These are phyloP conservation scores for Phytopythium delawarense DNA, from an alignment of 352 stramenopile species.

Conservation along the genomic window DNA sequence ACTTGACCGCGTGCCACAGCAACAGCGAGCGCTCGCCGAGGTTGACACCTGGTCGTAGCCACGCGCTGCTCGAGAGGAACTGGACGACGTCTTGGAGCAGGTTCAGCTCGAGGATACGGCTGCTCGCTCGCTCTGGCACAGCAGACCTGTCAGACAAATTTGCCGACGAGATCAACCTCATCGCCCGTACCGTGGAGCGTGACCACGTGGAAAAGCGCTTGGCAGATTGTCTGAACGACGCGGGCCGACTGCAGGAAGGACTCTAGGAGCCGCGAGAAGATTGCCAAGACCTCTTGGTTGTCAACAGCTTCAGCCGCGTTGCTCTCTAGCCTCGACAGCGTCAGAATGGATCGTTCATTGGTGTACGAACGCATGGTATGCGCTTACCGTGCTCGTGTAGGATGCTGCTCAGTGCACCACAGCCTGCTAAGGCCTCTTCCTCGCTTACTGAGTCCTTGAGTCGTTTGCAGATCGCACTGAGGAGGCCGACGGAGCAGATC, in stretches of 20 bases:
- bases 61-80: conserved; percentile 22
- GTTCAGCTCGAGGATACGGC: conserved; percentile 22
- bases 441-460: conserved; percentile 13
- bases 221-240: conserved; percentile 25
- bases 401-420: conserved; percentile 25
- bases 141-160: neutral
- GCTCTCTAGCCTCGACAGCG: conserved; percentile 10
- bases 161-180: neutral
- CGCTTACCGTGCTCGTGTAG: conserved; percentile 43
- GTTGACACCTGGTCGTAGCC: neutral
- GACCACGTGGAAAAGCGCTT: conserved; percentile 42
- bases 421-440: conserved; percentile 20
- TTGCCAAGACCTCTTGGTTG: conserved; percentile 16
- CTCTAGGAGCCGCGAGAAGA: conserved; percentile 22
- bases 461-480: conserved; percentile 23
- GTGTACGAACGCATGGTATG: neutral
- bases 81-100: conserved; percentile 32
- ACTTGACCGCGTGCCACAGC: conserved; percentile 55
- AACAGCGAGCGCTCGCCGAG: conserved; percentile 18
- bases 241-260: conserved; percentile 13
- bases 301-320: conserved; percentile 24
- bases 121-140: neutral
- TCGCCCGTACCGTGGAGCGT: conserved; percentile 22
- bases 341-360: neutral
- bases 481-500: conserved; percentile 28